Evolutionary conservation across 768 basidiomycete species (phyloP).

Genomic region (Mycena vulgaris): DNA sequence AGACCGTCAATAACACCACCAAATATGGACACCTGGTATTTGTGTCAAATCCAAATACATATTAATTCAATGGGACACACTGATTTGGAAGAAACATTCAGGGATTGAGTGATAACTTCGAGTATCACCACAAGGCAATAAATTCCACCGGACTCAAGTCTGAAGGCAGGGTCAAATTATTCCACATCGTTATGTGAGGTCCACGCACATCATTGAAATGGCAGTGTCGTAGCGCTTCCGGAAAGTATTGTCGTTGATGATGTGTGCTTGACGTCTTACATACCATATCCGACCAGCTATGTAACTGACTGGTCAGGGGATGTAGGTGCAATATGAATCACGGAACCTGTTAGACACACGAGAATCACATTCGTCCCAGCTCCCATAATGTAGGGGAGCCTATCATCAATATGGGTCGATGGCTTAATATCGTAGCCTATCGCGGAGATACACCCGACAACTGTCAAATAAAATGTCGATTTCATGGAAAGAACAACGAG

Average conservation of each 20-base stretch:
- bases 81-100: background rate
- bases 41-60: background rate
- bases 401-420: background rate
- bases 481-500: background rate
- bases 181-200: background rate
- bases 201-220: background rate
- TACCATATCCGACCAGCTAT: constrained; percentile 6
- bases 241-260: background rate
- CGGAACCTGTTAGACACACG: background rate
- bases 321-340: no score
- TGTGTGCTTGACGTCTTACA: background rate
- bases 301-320: no score
- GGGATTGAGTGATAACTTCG: background rate
- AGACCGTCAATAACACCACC: no score
- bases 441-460: background rate
- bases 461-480: background rate
- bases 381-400: background rate
- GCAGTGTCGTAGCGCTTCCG: background rate
- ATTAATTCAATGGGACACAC: background rate
- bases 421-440: background rate
- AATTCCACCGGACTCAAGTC: background rate
- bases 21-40: no score
- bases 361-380: background rate
- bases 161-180: background rate
- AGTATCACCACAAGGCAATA: background rate